Percentiles rank a stretch among this genome's conserved stretches.
phyloP scores from a whole-genome alignment of 805 yeast genomes.

The Blastobotrys robertii region DNA sequence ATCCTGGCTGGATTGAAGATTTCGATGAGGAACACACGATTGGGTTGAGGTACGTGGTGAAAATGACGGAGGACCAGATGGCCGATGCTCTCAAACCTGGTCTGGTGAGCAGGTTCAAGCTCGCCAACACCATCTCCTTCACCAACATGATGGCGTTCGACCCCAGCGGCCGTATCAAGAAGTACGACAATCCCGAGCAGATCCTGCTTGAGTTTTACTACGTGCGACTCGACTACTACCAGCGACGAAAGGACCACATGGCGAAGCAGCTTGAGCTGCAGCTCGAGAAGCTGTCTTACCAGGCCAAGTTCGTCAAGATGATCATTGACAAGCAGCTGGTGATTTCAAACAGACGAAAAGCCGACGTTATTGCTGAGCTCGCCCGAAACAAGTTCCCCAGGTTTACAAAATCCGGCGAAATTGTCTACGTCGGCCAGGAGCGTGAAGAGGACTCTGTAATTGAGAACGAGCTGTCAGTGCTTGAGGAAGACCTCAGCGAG shows the following conservation, averaged over 20 bases:
- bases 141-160: conserved; percentile 96
- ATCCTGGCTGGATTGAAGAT: conserved; percentile 72
- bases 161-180: conserved; percentile 75
- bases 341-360: conserved; percentile 68
- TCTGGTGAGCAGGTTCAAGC: conserved; percentile 72
- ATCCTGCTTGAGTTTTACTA: conserved; percentile 77
- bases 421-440: conserved; percentile 36
- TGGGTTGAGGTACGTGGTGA: conserved; percentile 70
- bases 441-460: conserved; percentile 16
- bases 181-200: conserved; percentile 64
- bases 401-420: conserved; percentile 60
- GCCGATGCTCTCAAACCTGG: conserved; percentile 64
- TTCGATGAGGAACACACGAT: conserved; percentile 89
- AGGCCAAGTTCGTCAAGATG: conserved; percentile 85
- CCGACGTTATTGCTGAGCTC: conserved; percentile 53
- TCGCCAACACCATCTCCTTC: conserved; percentile 55
- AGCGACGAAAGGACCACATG: conserved; percentile 77
- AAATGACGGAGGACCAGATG: conserved; percentile 74
- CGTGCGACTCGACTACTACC: conserved; percentile 82
- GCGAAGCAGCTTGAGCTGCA: conserved; percentile 61
- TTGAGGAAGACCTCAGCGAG: conserved; percentile 28
- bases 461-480: conserved; percentile 13
- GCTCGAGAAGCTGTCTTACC: conserved; percentile 63
- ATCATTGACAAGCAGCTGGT: conserved; percentile 66
- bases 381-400: conserved; percentile 56